These are phyloP conservation scores for Pseudogymnoascus sp. DNA, from an alignment of 2,329 filamentous ascomycete species.

Conservation along the genomic window DNA sequence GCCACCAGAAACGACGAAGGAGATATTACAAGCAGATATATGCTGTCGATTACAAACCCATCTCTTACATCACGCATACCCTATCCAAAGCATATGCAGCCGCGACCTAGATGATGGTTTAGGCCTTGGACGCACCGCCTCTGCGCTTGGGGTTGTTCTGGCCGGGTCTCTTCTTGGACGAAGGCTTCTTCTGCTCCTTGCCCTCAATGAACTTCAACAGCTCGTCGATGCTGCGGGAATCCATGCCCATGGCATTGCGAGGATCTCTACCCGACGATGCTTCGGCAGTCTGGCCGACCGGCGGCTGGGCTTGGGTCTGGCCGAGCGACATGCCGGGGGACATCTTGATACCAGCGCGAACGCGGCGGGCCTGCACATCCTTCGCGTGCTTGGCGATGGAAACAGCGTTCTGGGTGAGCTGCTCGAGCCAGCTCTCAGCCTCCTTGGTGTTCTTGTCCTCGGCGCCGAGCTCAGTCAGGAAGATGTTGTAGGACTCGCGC, in stretches of 20 bases:
- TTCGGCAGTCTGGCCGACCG: constrained; percentile 51
- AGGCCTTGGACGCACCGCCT: constrained; percentile 26
- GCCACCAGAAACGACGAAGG: not conserved
- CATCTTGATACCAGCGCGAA: constrained; percentile 64
- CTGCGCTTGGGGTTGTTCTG: constrained; percentile 51
- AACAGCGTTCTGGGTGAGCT: constrained; percentile 91
- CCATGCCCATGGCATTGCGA: constrained; percentile 39
- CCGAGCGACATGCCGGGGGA: constrained; percentile 49
- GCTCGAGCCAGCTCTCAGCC: constrained; percentile 91
- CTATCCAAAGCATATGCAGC: not conserved
- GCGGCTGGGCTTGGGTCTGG: constrained; percentile 54
- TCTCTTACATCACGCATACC: not conserved
- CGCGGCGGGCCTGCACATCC: constrained; percentile 67
- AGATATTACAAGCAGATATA: not conserved
- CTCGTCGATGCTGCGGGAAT: constrained; percentile 84
- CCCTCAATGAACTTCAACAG: constrained; percentile 93
- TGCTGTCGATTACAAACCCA: not conserved
- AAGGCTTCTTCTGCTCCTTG: constrained; percentile 43
- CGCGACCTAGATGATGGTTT: not conserved
- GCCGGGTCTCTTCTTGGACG: constrained; percentile 48
- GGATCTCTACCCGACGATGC: constrained; percentile 33
- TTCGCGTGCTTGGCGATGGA: constrained; percentile 91
- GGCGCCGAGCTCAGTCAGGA: constrained; percentile 76
- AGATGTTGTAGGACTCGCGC: constrained; percentile 95
- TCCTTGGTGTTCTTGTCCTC: constrained; percentile 98